Percentiles rank a stretch among this genome's conserved stretches.
Evolutionary conservation across 2,329 filamentous ascomycete species (phyloP).

Genomic region (Talaromyces sp.): DNA sequence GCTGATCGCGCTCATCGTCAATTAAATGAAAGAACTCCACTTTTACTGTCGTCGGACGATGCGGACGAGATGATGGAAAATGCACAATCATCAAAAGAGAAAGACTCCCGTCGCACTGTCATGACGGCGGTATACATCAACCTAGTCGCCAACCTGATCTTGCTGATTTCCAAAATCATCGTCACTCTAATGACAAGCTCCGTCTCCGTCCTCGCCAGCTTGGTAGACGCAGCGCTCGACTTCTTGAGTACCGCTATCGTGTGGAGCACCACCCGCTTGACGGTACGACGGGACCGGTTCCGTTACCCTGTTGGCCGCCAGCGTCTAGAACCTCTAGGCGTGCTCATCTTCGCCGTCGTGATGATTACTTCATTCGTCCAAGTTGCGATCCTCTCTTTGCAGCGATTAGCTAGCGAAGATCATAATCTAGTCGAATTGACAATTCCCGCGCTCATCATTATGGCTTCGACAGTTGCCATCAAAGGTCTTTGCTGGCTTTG

Average conservation of each 20-base stretch:
- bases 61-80: slow-evolving; percentile 60
- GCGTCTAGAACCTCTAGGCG: slow-evolving; percentile 62
- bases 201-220: slow-evolving; percentile 62
- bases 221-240: slow-evolving; percentile 65
- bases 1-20: background rate
- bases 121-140: slow-evolving; percentile 87
- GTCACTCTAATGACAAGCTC: slow-evolving; percentile 74
- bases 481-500: slow-evolving; percentile 82
- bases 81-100: slow-evolving; percentile 19
- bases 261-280: slow-evolving; percentile 58
- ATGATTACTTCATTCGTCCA: slow-evolving; percentile 66
- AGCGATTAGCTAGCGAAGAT: slow-evolving; percentile 55
- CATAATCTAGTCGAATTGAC: slow-evolving; percentile 70
- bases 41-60: slow-evolving; percentile 22
- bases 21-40: slow-evolving; percentile 20
- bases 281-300: slow-evolving; percentile 58
- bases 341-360: slow-evolving; percentile 63
- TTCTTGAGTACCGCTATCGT: slow-evolving; percentile 63
- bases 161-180: slow-evolving; percentile 72
- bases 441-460: slow-evolving; percentile 70
- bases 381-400: slow-evolving; percentile 58
- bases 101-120: slow-evolving; percentile 66
- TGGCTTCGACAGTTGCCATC: slow-evolving; percentile 76
- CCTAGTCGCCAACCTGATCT: slow-evolving; percentile 69
- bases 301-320: slow-evolving; percentile 63